Percentiles rank a stretch among this genome's conserved stretches.
phyloP scores from a whole-genome alignment of 768 basidiomycete genomes.

The Cantharellus anzutake region DNA sequence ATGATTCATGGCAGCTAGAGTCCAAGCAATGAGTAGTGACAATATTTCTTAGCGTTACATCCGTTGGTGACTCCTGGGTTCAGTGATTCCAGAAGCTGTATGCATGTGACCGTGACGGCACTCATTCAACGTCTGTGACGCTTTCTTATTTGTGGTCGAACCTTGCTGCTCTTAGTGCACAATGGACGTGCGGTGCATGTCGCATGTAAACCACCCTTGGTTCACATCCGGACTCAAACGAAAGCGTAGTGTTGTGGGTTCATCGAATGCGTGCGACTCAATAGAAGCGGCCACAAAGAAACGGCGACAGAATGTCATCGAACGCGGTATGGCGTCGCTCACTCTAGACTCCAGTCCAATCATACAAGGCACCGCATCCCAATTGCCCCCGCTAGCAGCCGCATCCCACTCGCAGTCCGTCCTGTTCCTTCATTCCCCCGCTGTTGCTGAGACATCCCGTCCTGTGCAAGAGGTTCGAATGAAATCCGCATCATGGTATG shows the following conservation, averaged over 20 bases:
- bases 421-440: not conserved
- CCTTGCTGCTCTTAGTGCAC: no score
- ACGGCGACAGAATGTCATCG: not conserved
- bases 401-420: not conserved
- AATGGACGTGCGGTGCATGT: no score
- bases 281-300: not conserved
- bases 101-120: no score
- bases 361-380: not conserved
- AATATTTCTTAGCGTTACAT: no score
- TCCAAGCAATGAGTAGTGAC: no score
- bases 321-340: not conserved
- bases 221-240: not conserved
- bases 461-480: constrained; percentile 36
- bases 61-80: no score
- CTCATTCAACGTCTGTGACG: no score
- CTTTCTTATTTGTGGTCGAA: no score
- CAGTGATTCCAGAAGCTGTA: no score
- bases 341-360: not conserved
- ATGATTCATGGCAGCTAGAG: no score
- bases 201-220: not conserved
- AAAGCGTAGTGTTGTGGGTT: not conserved
- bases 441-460: not conserved
- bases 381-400: not conserved
- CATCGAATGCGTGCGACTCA: not conserved
- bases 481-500: constrained; percentile 46